These are phyloP conservation scores for Gossypium bickii DNA, from an alignment of 345 rosid species.

Conservation along the genomic window DNA sequence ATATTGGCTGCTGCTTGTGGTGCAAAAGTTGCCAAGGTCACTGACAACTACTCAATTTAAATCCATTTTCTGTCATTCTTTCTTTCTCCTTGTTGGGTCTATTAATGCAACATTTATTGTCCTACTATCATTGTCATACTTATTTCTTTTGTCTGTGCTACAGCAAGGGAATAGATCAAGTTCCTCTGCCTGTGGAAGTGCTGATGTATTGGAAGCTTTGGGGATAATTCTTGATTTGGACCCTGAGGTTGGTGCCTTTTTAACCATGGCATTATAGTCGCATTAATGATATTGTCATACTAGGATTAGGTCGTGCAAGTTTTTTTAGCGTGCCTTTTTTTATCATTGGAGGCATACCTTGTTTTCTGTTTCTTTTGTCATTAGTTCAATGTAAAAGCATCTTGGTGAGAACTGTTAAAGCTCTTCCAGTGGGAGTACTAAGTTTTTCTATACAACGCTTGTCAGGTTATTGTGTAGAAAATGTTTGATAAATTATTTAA, in stretches of 20 bases:
- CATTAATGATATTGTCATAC: slow-evolving; percentile 8
- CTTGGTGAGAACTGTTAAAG: background rate
- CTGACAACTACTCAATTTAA: background rate
- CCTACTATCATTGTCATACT: background rate
- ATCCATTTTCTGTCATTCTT: background rate
- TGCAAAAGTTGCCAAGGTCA: slow-evolving; percentile 93
- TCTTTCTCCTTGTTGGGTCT: background rate
- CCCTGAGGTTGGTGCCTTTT: slow-evolving; percentile 50
- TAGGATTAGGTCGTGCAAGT: background rate
- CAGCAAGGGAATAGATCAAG: slow-evolving; percentile 98
- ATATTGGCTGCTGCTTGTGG: slow-evolving; percentile 95
- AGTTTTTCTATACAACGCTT: background rate
- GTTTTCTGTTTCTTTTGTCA: background rate
- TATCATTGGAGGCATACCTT: background rate
- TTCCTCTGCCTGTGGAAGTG: slow-evolving; percentile 99
- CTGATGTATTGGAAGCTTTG: slow-evolving; percentile 81
- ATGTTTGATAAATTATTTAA: background rate
- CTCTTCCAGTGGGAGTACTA: background rate
- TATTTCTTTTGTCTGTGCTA: slow-evolving; percentile 5
- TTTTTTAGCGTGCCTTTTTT: background rate
- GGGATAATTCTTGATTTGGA: slow-evolving; percentile 75
- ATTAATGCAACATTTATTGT: background rate
- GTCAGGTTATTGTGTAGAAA: background rate
- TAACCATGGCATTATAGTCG: background rate
- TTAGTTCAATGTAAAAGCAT: slow-evolving; percentile 1